These are phyloP conservation scores for Aspergillus bertholletiae DNA, from an alignment of 495 filamentous ascomycete species.

Conservation along the genomic window DNA sequence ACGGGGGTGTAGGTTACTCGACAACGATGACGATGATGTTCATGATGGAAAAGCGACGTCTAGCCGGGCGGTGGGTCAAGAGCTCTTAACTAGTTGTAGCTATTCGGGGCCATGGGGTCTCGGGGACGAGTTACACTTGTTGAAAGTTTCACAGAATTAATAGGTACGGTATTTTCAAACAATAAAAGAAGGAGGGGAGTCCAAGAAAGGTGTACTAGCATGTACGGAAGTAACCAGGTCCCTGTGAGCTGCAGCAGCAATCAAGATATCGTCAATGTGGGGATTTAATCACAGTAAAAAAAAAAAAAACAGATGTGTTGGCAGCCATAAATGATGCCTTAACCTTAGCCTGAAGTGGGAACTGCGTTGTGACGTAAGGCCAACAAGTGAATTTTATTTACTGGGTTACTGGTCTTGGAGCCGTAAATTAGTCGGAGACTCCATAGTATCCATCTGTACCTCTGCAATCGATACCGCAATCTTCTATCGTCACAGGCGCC, in stretches of 20 bases:
- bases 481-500: too few species aligned
- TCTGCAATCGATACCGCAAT: too few species aligned
- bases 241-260: too few species aligned
- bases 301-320: background rate
- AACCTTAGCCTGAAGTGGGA: background rate
- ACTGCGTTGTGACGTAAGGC: background rate
- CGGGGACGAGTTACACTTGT: background rate
- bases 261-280: background rate
- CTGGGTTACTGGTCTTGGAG: background rate
- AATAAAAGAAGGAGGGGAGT: background rate
- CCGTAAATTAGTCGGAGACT: too few species aligned
- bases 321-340: background rate
- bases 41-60: constrained; percentile 28
- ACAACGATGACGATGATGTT: constrained; percentile 28
- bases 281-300: background rate
- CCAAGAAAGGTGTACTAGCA: too few species aligned
- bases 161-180: background rate
- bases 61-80: constrained; percentile 15
- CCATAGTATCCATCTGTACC: too few species aligned
- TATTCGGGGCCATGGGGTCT: constrained; percentile 10
- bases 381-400: background rate
- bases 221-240: too few species aligned
- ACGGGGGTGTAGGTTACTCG: constrained; percentile 14
- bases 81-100: constrained; percentile 11
- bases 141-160: background rate